Base-by-base conservation (phyloP, 2,329 filamentous ascomycete species). In the Volutella citrinella region DNA sequence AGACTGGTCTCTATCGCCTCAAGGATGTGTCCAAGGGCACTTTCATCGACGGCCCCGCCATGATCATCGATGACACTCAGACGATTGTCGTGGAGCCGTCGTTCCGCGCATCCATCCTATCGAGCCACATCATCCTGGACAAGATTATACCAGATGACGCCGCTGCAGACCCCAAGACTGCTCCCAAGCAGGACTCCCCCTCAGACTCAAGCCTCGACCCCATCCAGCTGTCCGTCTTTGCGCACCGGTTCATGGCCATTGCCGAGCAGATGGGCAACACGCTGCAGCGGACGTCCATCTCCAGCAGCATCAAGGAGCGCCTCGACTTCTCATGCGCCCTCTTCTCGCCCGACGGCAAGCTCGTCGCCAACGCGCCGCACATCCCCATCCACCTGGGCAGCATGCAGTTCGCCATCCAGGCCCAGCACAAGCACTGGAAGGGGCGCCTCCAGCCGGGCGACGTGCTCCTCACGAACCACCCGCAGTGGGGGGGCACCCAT, bases 221-320 rank as follows among this genome's bases (percentile, higher is more conserved):
- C 0, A 74, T 77, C 24, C 61, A 69, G 19, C 63, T 78, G 4
- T 74, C 68, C 10, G 69, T 78, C 26, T 76, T 76, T 34, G 70
- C 68, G 0, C 71, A 77, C 45, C 62, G 74, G 0, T 77, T 78
- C 58, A 77, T 78, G 74, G 69, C 70, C 4, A 76, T 78, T 14
- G 74, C 74, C 1, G 74, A 78, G 39, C 74, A 78, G 41, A 78
- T 77, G 73, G 74, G 74, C 20, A 68, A 68, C 6, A 75, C 73
- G 0, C 55, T 78, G 12, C 72, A 77, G 32, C 71, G 73, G 45
- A 78, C 74, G 0, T 68, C 68, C 0, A 71, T 78, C 9, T 74
- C 69, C 1, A 72, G 68, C 9, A 68, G 65, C 28, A 67, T 68
- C 40, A 65, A 63, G 33, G 64, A 68, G 35, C 56, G 65, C 5